Percentiles rank a stretch among this genome's conserved stretches.
Evolutionary conservation across 495 filamentous ascomycete genomes (phyloP).

Genomic region (Melanomma pulvis-pyrius): DNA sequence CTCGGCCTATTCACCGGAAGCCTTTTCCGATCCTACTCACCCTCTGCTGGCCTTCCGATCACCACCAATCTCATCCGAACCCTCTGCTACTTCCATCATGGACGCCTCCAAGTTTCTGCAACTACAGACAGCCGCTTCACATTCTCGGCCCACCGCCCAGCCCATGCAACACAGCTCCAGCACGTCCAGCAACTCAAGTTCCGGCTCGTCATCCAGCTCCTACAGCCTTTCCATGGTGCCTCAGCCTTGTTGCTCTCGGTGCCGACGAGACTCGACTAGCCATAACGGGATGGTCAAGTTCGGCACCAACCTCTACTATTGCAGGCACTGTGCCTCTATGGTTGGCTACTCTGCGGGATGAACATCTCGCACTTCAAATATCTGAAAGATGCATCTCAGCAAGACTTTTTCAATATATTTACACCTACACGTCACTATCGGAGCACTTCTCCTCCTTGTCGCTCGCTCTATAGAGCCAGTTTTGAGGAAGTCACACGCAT

Average conservation of each 20-base stretch:
- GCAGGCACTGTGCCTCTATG: constrained; percentile 37
- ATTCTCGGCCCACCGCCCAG: constrained; percentile 23
- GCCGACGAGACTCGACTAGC: constrained; percentile 23
- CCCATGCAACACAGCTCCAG: constrained; percentile 19
- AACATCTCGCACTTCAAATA: not conserved
- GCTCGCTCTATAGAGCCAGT: not conserved
- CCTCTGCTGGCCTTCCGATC: constrained; percentile 33
- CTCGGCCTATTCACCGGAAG: constrained; percentile 1
- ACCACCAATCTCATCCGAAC: not conserved
- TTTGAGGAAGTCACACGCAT: not conserved
- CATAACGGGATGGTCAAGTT: constrained; percentile 31
- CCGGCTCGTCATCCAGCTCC: not conserved
- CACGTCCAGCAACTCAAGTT: constrained; percentile 8
- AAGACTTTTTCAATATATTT: too few species aligned
- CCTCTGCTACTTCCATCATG: constrained; percentile 6
- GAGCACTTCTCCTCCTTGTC: not conserved
- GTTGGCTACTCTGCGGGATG: constrained; percentile 27
- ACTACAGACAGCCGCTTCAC: constrained; percentile 35
- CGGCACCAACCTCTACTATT: constrained; percentile 40
- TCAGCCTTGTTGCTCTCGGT: constrained; percentile 36
- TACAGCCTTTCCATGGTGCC: constrained; percentile 2
- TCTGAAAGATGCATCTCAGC: too few species aligned
- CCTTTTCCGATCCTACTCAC: constrained; percentile 22
- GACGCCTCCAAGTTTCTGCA: constrained; percentile 38
- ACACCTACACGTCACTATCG: not conserved